Base-by-base conservation (phyloP, 148 eudicot genomes). In the Fagopyrum esculentum region DNA sequence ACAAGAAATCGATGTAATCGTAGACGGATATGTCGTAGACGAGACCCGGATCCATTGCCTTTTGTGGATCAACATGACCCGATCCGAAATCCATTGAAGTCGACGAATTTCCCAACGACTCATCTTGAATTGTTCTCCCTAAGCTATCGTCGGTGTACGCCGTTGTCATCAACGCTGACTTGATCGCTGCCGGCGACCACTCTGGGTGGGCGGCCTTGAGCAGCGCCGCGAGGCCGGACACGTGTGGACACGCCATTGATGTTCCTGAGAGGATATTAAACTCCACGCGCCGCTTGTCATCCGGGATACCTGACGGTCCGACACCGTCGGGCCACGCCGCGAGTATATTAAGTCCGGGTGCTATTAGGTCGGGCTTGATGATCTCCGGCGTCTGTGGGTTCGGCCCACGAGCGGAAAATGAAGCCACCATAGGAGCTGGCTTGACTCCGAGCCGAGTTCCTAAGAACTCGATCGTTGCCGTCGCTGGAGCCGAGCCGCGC, bases 241-340 rank as follows among this genome's bases (percentile, higher is more conserved):
- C 97, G 35, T 95, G 98, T 0, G 98, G 98, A 64, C 98, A 94
- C 0, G 97, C 98, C 98, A 94, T 92, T 0, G 98, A 92, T 3
- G 97, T 92, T 0, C 98, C 98, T 0, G 98, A 95, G 57, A 95
- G 73, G 6, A 95, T 95, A 60, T 95, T 95, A 73, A 95, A 95
- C 81, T 92, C 98, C 0, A 96, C 86, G 9, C 73, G 55, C 0
- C 98, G 83, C 17, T 75, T 80, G 45, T 95, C 98, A 0, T 83
- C 82, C 0, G 80, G 68, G 9, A 95, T 69, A 0, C 98, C 97
- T 1, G 97, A 86, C 1, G 97, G 98, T 13, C 96, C 96, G 7
- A 89, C 81, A 40, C 66, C 72, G 48, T 86, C 91, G 0, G 98
- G 92, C 98, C 98, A 95, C 0, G 97, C 90, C 0, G 96, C 98